Conservation (phyloP, 352 stramenopile species). For the Blastocystis sp. region DNA sequence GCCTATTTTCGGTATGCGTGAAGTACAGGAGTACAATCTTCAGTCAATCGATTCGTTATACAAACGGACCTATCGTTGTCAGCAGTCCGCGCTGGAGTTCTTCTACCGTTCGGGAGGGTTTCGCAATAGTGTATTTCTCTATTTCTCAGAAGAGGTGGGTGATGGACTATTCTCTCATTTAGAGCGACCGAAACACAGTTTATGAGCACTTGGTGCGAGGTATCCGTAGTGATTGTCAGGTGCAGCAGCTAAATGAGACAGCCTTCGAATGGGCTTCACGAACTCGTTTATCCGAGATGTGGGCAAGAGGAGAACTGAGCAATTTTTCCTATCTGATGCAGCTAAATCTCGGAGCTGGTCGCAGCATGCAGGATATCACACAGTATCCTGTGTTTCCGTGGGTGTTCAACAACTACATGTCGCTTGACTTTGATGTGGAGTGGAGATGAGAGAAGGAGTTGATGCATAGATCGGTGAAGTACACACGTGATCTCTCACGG, state of each 20-base stretch:
- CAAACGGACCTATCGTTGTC: conserved; percentile 20
- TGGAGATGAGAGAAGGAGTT: background rate
- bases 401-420: conserved; percentile 87
- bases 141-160: background rate
- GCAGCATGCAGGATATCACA: conserved; percentile 91
- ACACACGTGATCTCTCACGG: conserved; percentile 87
- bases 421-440: conserved; percentile 75
- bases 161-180: background rate
- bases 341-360: conserved; percentile 84
- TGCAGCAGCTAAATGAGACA: conserved; percentile 29
- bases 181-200: background rate
- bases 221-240: background rate
- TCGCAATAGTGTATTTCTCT: background rate
- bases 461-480: conserved; percentile 67
- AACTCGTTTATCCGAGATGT: background rate
- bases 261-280: background rate
- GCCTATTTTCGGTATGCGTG: background rate
- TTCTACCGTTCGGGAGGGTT: conserved; percentile 26
- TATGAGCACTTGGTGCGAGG: background rate
- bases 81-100: conserved; percentile 23
- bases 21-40: background rate
- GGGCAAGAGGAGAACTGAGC: conserved; percentile 4
- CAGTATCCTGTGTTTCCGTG: conserved; percentile 95
- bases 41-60: background rate
- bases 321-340: conserved; percentile 88